Evolutionary conservation across 768 basidiomycete species (phyloP), one percentile per base, ranked within the genome.

Genomic region (Austroboletus eburneus): DNA sequence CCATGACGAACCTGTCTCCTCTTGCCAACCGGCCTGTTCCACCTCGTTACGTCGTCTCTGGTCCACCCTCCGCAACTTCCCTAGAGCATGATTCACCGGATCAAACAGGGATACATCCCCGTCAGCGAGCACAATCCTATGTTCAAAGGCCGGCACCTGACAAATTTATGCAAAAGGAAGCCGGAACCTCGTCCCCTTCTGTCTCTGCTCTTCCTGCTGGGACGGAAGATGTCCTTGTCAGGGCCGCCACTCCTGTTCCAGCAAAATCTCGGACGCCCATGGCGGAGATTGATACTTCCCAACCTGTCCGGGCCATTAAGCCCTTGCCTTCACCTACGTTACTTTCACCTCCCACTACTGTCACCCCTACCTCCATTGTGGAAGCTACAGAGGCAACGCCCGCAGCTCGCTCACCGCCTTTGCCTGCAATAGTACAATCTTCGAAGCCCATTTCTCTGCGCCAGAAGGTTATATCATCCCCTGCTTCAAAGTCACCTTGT

Each of bases 21-120:
- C 68, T 83, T 46, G 79, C 79, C 3, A 81, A 82, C 58, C 67
- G 71, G 34, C 81, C 81, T 18, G 66, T 81, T 40, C 80, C 80
- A n/a, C 81, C 81, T 43, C 79, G 80, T 34, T 78, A 75, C 51
- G 75, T 72, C 21, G 48, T 57, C 14, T 53, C 58, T 32, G 75
- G 75, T 9, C 73, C 76, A n/a, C 66, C 74, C 5, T 76, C 77
- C 8, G 73, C 75, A 21, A 58, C 67, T 25, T 66, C 68, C 21
- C 72, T 72, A 17, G 59, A 72, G 64, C 46, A 50, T 45, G 42
- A 51, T 43, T 57, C 53, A 14, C 44, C 39, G 12, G 54, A 60
- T 21, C 63, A 56, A 43, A 43, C 39, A 17, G 52, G 41, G 24
- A 32, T 45, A 4, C 42, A 48, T 17, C 40, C 47, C n/a, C 66